phyloP scores from a whole-genome alignment of 2,329 filamentous ascomycete genomes.

The Fusarium sp. region DNA sequence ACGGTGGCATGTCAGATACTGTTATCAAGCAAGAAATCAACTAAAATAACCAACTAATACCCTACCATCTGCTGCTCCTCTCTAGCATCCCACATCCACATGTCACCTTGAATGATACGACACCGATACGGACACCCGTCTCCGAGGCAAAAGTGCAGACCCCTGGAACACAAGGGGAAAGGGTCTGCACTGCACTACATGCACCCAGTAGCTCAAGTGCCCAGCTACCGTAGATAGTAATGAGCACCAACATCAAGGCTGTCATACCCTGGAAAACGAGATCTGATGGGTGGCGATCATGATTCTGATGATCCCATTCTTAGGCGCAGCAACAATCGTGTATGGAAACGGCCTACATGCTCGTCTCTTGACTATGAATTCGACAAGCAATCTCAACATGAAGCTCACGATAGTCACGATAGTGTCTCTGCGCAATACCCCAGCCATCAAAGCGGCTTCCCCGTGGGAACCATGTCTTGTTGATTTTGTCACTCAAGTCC shows the following conservation, averaged over 20 bases:
- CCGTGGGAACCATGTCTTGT: conserved; percentile 31
- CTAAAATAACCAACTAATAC: conserved; percentile 16
- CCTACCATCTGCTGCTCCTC: neutral
- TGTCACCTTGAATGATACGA: conserved; percentile 26
- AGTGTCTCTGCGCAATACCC: conserved; percentile 13
- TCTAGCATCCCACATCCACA: conserved; percentile 33
- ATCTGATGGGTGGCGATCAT: conserved; percentile 34
- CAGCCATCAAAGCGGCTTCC: conserved; percentile 29
- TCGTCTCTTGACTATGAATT: neutral
- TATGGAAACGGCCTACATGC: conserved; percentile 5
- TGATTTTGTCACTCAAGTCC: conserved; percentile 34
- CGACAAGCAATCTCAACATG: neutral
- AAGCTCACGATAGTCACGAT: conserved; percentile 40
- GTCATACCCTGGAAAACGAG: conserved; percentile 35
- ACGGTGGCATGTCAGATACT: neutral
- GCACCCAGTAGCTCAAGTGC: neutral
- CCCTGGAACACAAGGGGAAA: conserved; percentile 39
- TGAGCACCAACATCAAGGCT: neutral
- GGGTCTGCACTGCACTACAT: conserved; percentile 16
- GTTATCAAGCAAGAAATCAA: neutral
- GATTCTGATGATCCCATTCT: conserved; percentile 35
- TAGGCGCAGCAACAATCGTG: conserved; percentile 16
- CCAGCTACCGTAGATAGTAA: conserved; percentile 1
- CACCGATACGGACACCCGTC: conserved; percentile 27
- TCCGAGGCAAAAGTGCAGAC: conserved; percentile 35